Conservation (phyloP, 2,329 filamentous ascomycete genomes). For the Diaporthe sp. region DNA sequence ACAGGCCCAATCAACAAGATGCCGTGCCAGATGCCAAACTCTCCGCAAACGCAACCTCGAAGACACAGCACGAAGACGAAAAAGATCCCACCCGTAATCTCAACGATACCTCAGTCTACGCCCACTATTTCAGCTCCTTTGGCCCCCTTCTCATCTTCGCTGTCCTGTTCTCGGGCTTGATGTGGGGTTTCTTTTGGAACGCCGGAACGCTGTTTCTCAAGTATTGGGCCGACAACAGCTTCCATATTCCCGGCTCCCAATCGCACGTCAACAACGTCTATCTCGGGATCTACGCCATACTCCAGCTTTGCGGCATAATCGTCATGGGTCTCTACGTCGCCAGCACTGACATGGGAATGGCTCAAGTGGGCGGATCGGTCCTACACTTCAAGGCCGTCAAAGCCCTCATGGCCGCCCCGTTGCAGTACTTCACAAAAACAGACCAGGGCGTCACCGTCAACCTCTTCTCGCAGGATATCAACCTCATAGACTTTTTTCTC, state of each 20-base stretch:
- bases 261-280: conserved; percentile 47
- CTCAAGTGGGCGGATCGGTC: conserved; percentile 43
- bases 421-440: conserved; percentile 53
- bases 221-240: conserved; percentile 41
- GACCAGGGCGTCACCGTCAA: conserved; percentile 54
- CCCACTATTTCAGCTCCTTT: conserved; percentile 36
- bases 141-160: conserved; percentile 25
- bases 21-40: not conserved
- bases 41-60: not conserved
- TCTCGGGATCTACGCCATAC: conserved; percentile 48
- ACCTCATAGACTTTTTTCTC: conserved; percentile 44
- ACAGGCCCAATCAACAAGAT: not conserved
- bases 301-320: conserved; percentile 44
- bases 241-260: conserved; percentile 7
- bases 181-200: conserved; percentile 30
- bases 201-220: conserved; percentile 41
- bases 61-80: conserved; percentile 3
- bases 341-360: conserved; percentile 44
- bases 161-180: conserved; percentile 9
- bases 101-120: conserved; percentile 30
- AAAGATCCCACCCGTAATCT: conserved; percentile 15
- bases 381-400: conserved; percentile 50
- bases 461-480: conserved; percentile 56
- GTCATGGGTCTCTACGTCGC: conserved; percentile 45
- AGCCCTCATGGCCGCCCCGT: conserved; percentile 52